Conservation (phyloP, 441 rosid species). For the Adansonia rubrostipa region DNA sequence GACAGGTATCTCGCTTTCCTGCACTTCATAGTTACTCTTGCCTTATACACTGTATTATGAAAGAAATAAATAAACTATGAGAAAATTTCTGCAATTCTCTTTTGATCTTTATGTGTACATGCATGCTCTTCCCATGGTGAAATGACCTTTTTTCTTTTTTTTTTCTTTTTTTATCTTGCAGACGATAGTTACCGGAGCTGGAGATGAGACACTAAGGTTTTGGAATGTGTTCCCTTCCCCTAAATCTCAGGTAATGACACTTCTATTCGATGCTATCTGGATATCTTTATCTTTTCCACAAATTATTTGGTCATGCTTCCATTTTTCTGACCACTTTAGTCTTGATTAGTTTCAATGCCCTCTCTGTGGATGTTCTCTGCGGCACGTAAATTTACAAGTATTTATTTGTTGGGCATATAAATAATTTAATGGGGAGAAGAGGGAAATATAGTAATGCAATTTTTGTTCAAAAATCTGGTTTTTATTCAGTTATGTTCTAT, state of each 20-base stretch:
- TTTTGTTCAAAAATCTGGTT: background rate
- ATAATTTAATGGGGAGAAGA: background rate
- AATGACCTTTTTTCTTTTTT: background rate
- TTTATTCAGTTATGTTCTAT: background rate
- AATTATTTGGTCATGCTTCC: no score
- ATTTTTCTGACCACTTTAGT: background rate
- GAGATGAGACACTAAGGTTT: constrained; percentile 93
- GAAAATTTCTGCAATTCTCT: background rate
- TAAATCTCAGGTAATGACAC: constrained; percentile 68
- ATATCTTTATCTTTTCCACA: background rate
- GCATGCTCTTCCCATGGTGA: background rate
- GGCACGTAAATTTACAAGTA: background rate
- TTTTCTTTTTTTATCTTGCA: constrained; percentile 28
- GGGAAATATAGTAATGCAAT: background rate
- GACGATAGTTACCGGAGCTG: constrained; percentile 97
- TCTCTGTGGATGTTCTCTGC: background rate
- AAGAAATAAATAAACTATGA: background rate
- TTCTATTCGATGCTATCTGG: background rate
- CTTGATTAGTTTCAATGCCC: background rate
- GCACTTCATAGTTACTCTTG: background rate
- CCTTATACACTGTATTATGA: background rate
- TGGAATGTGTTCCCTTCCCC: constrained; percentile 97
- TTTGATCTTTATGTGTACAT: constrained; percentile 2
- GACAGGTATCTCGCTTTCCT: constrained; percentile 59
- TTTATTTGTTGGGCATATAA: background rate